Evolutionary conservation across 768 basidiomycete genomes (phyloP).

Genomic region (Boletus rubropictus): DNA sequence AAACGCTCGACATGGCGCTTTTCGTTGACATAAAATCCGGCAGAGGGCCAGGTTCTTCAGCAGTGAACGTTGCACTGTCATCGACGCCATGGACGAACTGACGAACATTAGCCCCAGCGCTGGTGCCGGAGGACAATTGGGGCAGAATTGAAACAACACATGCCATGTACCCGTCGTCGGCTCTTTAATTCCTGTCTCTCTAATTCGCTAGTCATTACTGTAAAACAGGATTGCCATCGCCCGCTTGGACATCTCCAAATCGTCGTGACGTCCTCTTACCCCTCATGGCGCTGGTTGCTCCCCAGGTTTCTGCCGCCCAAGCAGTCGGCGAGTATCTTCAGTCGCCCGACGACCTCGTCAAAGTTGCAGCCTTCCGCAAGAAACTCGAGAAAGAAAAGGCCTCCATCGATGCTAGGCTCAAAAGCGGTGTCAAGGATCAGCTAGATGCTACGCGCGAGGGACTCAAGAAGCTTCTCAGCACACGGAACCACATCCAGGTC

Average conservation of each 20-base stretch:
- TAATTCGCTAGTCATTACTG: not conserved
- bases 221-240: not conserved
- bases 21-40: constrained; percentile 5
- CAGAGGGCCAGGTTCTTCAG: constrained; percentile 1
- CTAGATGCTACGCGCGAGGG: constrained; percentile 87
- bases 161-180: too few relatives aligned
- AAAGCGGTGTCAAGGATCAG: constrained; percentile 89
- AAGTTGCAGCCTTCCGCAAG: constrained; percentile 83
- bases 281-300: constrained; percentile 40
- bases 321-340: constrained; percentile 87
- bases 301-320: constrained; percentile 71
- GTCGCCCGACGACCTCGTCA: constrained; percentile 88
- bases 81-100: constrained; percentile 7
- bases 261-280: not conserved
- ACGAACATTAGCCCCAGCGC: not conserved
- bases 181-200: too few relatives aligned
- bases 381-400: constrained; percentile 96
- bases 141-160: too few relatives aligned
- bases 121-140: not conserved
- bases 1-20: constrained; percentile 11
- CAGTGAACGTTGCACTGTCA: constrained; percentile 4
- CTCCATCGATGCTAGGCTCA: constrained; percentile 84
- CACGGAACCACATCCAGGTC: constrained; percentile 69
- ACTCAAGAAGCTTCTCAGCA: constrained; percentile 71
- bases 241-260: not conserved